Evolutionary conservation across 257 asterid species (phyloP).

Genomic region (Przewalskia tangutica): DNA sequence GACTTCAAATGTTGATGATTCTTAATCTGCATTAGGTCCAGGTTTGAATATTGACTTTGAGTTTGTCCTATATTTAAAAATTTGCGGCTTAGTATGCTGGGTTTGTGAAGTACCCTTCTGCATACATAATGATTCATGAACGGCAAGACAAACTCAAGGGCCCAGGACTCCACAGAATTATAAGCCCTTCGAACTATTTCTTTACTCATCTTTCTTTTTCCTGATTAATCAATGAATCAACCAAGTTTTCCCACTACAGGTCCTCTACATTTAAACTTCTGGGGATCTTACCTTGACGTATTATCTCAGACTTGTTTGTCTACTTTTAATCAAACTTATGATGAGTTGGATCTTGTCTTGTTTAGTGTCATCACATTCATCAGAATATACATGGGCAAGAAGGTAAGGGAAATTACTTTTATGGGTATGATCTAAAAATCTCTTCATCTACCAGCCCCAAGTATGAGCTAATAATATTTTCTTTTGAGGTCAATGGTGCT

Average conservation of each 20-base stretch:
- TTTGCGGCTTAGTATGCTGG: background rate
- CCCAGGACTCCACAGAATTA: background rate
- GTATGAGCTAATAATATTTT: background rate
- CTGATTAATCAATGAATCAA: background rate
- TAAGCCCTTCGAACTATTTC: background rate
- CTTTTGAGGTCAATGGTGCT: background rate
- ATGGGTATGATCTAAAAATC: background rate
- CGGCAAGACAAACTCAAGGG: background rate
- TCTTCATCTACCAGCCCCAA: background rate
- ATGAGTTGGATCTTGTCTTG: background rate
- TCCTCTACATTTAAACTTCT: background rate
- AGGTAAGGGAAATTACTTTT: background rate
- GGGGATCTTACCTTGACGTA: background rate
- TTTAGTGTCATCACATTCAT: background rate
- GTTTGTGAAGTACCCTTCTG: background rate
- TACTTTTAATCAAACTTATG: background rate
- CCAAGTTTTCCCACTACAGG: background rate
- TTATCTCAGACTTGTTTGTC: background rate
- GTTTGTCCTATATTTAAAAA: background rate
- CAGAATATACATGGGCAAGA: background rate
- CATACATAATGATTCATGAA: background rate
- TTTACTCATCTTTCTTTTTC: background rate
- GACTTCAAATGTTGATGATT: background rate
- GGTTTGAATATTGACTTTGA: background rate
- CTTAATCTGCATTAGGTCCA: background rate